These are phyloP conservation scores for Hyphopichia burtonii DNA, from an alignment of 1,139 yeast species.

Conservation along the genomic window DNA sequence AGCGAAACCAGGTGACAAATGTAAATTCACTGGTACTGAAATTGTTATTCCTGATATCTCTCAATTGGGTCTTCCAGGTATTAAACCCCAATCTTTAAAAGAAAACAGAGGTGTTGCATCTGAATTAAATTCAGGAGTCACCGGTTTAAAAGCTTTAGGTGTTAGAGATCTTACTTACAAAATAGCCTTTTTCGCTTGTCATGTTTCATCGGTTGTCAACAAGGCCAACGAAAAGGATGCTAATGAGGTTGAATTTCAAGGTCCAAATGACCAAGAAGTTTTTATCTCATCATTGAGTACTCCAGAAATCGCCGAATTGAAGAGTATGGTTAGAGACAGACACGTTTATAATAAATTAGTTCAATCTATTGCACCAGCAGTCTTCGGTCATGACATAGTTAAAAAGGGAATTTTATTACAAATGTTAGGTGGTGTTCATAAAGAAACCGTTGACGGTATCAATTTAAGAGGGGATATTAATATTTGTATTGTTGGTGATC, in stretches of 20 bases:
- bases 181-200: slow-evolving; percentile 88
- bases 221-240: slow-evolving; percentile 32
- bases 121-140: slow-evolving; percentile 79
- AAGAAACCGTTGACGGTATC: slow-evolving; percentile 90
- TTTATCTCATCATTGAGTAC: slow-evolving; percentile 78
- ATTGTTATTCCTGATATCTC: slow-evolving; percentile 95
- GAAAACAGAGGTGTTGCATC: slow-evolving; percentile 65
- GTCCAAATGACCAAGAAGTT: slow-evolving; percentile 67
- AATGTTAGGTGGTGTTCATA: slow-evolving; percentile 94
- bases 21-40: slow-evolving; percentile 92
- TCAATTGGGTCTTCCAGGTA: slow-evolving; percentile 95
- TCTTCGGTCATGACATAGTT: slow-evolving; percentile 92
- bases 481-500: slow-evolving; percentile 97
- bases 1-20: slow-evolving; percentile 97
- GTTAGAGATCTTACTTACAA: slow-evolving; percentile 93
- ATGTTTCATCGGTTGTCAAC: slow-evolving; percentile 63
- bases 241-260: slow-evolving; percentile 39
- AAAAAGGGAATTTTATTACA: slow-evolving; percentile 91
- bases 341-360: slow-evolving; percentile 85
- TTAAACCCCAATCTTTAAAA: slow-evolving; percentile 80
- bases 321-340: slow-evolving; percentile 88
- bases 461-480: slow-evolving; percentile 96
- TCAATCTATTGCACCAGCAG: slow-evolving; percentile 92
- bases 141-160: slow-evolving; percentile 84
- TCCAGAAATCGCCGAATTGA: slow-evolving; percentile 80